Evolutionary conservation across 805 yeast species (phyloP).

Genomic region (Candida ulmi): DNA sequence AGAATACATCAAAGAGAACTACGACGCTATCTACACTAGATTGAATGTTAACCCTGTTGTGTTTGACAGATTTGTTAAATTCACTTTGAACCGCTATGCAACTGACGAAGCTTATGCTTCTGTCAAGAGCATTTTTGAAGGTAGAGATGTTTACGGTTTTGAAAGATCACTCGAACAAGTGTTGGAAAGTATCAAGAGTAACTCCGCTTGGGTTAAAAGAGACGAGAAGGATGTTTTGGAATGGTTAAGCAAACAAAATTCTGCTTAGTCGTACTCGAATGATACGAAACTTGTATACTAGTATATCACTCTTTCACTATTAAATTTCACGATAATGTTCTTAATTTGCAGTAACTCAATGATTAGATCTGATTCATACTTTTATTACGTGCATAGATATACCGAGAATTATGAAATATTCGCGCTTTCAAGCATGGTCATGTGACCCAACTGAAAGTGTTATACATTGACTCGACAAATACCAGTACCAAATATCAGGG

Average conservation of each 20-base stretch:
- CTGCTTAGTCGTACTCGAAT: neutral
- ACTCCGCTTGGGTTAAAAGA: slow-evolving; percentile 52
- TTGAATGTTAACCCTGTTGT: slow-evolving; percentile 77
- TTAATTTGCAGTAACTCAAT: too few species aligned
- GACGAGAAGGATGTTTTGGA: slow-evolving; percentile 41
- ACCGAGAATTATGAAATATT: too few species aligned
- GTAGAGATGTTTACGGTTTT: slow-evolving; percentile 52
- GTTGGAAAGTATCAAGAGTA: slow-evolving; percentile 50
- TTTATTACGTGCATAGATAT: too few species aligned
- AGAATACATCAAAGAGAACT: slow-evolving; percentile 64
- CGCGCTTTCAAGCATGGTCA: too few species aligned
- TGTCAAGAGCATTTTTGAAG: slow-evolving; percentile 43
- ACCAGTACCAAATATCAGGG: too few species aligned
- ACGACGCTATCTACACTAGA: slow-evolving; percentile 57
- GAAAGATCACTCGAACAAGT: slow-evolving; percentile 61
- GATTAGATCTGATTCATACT: too few species aligned
- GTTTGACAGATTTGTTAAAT: slow-evolving; percentile 66
- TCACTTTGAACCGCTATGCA: slow-evolving; percentile 57
- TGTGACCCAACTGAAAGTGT: too few species aligned
- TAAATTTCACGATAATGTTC: too few species aligned
- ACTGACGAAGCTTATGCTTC: slow-evolving; percentile 43
- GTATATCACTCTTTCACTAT: too few species aligned
- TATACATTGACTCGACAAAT: too few species aligned
- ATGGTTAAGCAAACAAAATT: slow-evolving; percentile 34
- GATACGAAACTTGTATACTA: too few species aligned